A percentile compares a stretch with the other conserved stretches of the same genome.
These are phyloP conservation scores for Paramyrothecium roridum DNA, from an alignment of 2,329 filamentous ascomycete genomes.

Conservation along the genomic window DNA sequence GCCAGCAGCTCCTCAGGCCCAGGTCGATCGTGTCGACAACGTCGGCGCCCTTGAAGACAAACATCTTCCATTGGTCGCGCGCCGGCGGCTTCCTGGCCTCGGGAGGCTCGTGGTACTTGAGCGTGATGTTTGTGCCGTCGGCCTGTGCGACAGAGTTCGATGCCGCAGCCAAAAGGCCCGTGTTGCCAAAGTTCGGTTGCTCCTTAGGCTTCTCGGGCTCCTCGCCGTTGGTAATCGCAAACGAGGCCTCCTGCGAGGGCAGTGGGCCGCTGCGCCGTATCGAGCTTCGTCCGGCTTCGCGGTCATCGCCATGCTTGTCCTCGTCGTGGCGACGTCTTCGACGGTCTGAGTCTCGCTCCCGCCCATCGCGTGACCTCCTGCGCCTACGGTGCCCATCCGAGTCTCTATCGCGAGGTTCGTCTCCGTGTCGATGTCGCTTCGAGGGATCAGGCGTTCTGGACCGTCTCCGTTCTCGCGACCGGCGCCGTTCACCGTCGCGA, in stretches of 20 bases:
- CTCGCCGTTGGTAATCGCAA: slow-evolving; percentile 49
- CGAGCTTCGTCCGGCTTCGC: slow-evolving; percentile 15
- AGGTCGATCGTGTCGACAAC: slow-evolving; percentile 81
- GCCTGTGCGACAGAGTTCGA: slow-evolving; percentile 74
- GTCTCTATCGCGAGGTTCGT: slow-evolving; percentile 14
- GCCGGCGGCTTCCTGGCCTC: slow-evolving; percentile 86
- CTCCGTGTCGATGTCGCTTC: slow-evolving; percentile 3
- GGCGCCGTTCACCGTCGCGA: slow-evolving; percentile 20
- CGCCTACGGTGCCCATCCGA: slow-evolving; percentile 23
- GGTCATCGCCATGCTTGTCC: slow-evolving; percentile 11
- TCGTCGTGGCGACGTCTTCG: slow-evolving; percentile 13
- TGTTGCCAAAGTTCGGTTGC: slow-evolving; percentile 80
- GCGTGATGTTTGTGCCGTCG: slow-evolving; percentile 69
- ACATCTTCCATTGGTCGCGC: slow-evolving; percentile 81
- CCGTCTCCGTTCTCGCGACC: slow-evolving; percentile 25
- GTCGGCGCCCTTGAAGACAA: slow-evolving; percentile 83
- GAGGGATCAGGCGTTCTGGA: slow-evolving; percentile 27
- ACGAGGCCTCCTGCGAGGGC: slow-evolving; percentile 58
- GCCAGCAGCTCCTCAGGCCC: slow-evolving; percentile 77
- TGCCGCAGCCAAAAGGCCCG: slow-evolving; percentile 81
- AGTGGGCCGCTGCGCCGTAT: slow-evolving; percentile 43
- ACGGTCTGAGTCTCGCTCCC: slow-evolving; percentile 16
- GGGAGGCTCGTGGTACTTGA: slow-evolving; percentile 95
- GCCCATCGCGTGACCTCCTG: slow-evolving; percentile 29
- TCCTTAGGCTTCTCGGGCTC: slow-evolving; percentile 64